Conservation (phyloP, 2,329 filamentous ascomycete genomes). For the Alternaria triticina region DNA sequence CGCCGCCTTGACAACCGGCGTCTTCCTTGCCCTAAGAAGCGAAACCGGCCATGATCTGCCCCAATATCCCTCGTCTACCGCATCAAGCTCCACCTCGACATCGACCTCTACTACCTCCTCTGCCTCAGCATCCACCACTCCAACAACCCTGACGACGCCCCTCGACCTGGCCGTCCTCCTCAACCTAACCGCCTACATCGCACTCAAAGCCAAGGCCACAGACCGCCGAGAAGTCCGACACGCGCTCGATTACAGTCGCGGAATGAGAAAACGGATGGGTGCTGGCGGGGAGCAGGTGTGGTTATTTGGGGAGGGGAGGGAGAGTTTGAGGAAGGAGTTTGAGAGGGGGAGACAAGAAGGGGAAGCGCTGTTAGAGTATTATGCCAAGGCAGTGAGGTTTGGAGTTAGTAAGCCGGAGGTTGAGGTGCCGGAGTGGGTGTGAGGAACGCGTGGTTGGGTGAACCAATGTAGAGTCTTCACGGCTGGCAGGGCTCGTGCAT, state of each 20-base stretch:
- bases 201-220: constrained; percentile 23
- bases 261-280: constrained; percentile 26
- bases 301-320: constrained; percentile 14
- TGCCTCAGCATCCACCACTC: background rate
- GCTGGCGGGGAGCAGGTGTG: constrained; percentile 24
- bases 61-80: constrained; percentile 2
- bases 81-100: background rate
- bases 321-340: constrained; percentile 23
- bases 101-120: background rate
- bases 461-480: background rate
- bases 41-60: constrained; percentile 15
- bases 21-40: constrained; percentile 17
- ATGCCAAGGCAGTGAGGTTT: constrained; percentile 31
- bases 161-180: constrained; percentile 35
- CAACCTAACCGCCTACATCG: constrained; percentile 28
- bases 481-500: background rate
- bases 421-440: constrained; percentile 29
- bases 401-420: constrained; percentile 23
- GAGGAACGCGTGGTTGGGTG: background rate
- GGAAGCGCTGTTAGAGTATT: constrained; percentile 30
- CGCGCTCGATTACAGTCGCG: constrained; percentile 30
- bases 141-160: constrained; percentile 4
- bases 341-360: constrained; percentile 17
- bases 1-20: constrained; percentile 20
- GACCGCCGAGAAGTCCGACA: constrained; percentile 29